These are phyloP conservation scores for Syzygium jambos DNA, from an alignment of 345 rosid genomes.

Conservation along the genomic window DNA sequence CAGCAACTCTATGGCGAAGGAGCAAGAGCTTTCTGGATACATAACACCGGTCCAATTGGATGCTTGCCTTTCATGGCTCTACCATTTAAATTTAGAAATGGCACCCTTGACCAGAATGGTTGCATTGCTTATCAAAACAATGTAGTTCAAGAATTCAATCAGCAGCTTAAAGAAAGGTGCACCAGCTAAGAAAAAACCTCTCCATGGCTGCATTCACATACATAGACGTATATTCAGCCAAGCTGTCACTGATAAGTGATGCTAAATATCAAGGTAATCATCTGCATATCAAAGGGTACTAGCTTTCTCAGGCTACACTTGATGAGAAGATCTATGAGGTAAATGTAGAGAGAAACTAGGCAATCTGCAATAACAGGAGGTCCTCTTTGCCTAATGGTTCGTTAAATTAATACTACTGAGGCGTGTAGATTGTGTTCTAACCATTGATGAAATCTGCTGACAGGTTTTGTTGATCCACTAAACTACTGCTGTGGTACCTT, in stretches of 20 bases:
- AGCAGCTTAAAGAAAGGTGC: constrained; percentile 19
- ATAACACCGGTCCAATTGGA: constrained; percentile 47
- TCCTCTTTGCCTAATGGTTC: background rate
- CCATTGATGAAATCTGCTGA: background rate
- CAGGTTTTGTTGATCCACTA: constrained; percentile 60
- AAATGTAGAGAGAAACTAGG: background rate
- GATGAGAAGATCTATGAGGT: background rate
- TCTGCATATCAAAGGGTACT: background rate
- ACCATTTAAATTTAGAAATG: constrained; percentile 4
- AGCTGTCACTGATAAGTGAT: constrained; percentile 17
- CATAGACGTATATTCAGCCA: constrained; percentile 32
- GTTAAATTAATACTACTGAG: background rate
- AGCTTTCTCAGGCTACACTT: background rate
- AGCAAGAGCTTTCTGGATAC: constrained; percentile 49
- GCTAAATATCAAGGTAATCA: background rate
- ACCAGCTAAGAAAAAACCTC: constrained; percentile 12
- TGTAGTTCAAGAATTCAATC: constrained; percentile 27
- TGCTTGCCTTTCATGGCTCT: constrained; percentile 36
- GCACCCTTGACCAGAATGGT: constrained; percentile 23
- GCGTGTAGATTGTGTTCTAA: background rate
- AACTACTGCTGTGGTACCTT: constrained; percentile 47
- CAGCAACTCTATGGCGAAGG: constrained; percentile 30
- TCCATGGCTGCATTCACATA: constrained; percentile 26
- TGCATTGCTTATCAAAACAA: constrained; percentile 24
- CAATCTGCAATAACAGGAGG: background rate